Conservation (phyloP, 2,329 filamentous ascomycete genomes). For the Scedosporium aurantiacum region DNA sequence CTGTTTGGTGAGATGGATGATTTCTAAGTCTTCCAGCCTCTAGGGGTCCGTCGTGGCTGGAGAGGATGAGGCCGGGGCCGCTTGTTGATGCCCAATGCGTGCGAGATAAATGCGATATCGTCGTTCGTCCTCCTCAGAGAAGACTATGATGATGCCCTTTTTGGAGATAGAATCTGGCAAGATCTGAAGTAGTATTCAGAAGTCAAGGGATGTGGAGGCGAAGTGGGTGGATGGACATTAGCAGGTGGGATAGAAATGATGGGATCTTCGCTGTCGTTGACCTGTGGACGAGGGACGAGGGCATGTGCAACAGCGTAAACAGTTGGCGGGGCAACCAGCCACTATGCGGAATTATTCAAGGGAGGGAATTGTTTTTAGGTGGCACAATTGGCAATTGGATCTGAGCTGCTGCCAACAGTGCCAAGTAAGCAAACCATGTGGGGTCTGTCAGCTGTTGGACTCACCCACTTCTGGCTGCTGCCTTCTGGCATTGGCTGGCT, state of each 20-base stretch:
- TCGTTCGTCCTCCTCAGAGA: background rate
- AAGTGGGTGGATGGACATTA: background rate
- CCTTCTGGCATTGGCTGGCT: too few species aligned
- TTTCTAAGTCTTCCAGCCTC: too few species aligned
- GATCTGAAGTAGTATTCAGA: background rate
- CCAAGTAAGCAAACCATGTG: too few species aligned
- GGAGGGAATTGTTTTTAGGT: background rate
- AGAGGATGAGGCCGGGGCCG: too few species aligned
- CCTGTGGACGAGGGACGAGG: slow-evolving; percentile 3
- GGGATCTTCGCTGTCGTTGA: background rate
- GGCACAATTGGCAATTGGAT: background rate
- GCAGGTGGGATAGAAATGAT: background rate
- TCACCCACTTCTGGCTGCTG: too few species aligned
- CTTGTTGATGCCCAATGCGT: too few species aligned
- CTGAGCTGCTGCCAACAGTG: too few species aligned
- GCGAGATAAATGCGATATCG: background rate
- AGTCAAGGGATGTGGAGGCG: background rate
- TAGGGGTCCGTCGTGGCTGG: too few species aligned
- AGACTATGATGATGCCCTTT: background rate
- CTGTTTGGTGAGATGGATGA: too few species aligned
- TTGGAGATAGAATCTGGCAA: background rate
- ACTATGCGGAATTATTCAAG: background rate
- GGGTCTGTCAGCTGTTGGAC: too few species aligned
- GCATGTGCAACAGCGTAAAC: slow-evolving; percentile 16
- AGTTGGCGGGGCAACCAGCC: slow-evolving; percentile 15